A percentile compares a stretch with the other conserved stretches of the same genome.
phyloP scores from a whole-genome alignment of 2,329 filamentous ascomycete species.

The Orbilia quercus region DNA sequence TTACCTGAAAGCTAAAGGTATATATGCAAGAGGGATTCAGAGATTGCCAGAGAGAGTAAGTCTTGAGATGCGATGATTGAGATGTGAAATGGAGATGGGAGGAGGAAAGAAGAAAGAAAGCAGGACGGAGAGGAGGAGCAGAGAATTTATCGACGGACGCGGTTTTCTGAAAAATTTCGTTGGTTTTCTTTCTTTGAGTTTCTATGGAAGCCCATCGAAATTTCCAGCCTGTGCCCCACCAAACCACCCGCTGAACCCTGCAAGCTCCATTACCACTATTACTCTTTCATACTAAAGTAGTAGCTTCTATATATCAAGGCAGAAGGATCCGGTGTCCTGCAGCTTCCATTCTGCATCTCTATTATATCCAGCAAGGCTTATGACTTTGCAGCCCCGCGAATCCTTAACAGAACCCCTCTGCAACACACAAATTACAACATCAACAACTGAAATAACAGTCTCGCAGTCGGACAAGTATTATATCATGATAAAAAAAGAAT shows the following conservation, averaged over 20 bases:
- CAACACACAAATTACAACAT: slow-evolving; percentile 44
- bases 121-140: slow-evolving; percentile 33
- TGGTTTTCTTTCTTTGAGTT: slow-evolving; percentile 51
- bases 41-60: slow-evolving; percentile 8
- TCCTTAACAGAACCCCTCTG: slow-evolving; percentile 2
- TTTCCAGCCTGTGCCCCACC: slow-evolving; percentile 54
- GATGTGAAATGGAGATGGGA: slow-evolving; percentile 13
- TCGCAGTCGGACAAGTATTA: no score
- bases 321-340: neutral
- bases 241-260: slow-evolving; percentile 21
- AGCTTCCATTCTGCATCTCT: neutral
- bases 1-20: slow-evolving; percentile 33
- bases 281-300: no score
- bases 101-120: slow-evolving; percentile 13
- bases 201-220: slow-evolving; percentile 56
- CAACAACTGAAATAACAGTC: no score
- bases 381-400: slow-evolving; percentile 7
- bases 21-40: slow-evolving; percentile 24
- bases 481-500: no score
- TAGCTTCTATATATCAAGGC: no score
- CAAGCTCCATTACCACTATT: no score
- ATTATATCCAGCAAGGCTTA: neutral
- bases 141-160: slow-evolving; percentile 49
- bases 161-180: slow-evolving; percentile 25
- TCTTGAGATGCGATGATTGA: neutral